Conservation (phyloP, 1,139 yeast species). For the Pneumocystis wakefieldiae region DNA sequence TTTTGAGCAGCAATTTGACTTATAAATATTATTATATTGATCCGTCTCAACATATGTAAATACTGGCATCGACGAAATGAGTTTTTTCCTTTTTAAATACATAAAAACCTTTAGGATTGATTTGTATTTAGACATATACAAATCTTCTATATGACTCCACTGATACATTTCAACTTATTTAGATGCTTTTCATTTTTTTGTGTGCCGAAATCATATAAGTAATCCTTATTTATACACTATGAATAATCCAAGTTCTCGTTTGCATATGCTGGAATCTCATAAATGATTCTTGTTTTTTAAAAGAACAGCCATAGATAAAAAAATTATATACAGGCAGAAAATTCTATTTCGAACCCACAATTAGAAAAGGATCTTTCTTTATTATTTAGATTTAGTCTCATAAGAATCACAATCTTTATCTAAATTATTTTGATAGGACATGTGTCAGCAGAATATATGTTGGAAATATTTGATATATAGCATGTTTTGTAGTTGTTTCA, state of each 20-base stretch:
- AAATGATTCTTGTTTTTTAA: too few relatives aligned
- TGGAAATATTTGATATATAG: background rate
- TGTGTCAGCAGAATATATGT: background rate
- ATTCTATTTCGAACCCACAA: background rate
- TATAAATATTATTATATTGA: background rate
- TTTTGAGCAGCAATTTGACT: background rate
- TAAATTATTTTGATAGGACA: too few relatives aligned
- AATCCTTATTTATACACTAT: background rate
- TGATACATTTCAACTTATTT: background rate
- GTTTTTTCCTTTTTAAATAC: background rate
- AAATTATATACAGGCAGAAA: background rate
- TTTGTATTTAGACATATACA: background rate
- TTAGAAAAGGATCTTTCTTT: background rate
- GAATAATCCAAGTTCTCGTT: background rate
- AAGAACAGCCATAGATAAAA: background rate
- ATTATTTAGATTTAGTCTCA: background rate
- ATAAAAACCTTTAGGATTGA: background rate
- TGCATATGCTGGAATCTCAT: background rate
- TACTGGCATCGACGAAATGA: background rate
- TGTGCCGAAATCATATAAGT: background rate
- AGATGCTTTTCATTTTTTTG: background rate
- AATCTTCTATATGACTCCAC: background rate
- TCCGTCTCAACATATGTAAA: background rate
- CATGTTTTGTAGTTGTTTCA: background rate
- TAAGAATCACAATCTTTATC: too few relatives aligned